Conservation (phyloP, 805 yeast genomes). For the Kluyveromyces aestuarii region DNA sequence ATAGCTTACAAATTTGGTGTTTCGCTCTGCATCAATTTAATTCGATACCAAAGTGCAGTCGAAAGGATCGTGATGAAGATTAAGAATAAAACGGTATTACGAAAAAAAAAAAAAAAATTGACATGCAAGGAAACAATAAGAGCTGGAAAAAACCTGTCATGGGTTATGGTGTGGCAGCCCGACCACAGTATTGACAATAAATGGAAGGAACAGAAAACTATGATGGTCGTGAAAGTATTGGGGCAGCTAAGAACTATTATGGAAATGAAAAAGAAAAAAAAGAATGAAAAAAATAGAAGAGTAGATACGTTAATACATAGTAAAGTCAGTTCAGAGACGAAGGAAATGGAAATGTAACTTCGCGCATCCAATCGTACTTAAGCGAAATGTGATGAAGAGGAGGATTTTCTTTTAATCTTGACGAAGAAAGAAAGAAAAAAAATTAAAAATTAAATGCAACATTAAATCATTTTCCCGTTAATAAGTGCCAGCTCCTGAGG, state of each 20-base stretch:
- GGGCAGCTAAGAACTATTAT: neutral
- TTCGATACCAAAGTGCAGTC: conserved; percentile 2
- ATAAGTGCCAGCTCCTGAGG: conserved; percentile 20
- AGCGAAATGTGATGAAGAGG: neutral
- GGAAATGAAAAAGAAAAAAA: neutral
- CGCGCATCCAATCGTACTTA: neutral
- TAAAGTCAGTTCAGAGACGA: no score
- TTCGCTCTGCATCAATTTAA: neutral
- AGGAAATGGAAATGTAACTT: no score
- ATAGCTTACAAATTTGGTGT: neutral
- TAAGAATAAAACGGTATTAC: neutral
- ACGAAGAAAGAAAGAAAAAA: neutral
- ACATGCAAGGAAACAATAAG: no score
- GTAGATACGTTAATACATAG: neutral
- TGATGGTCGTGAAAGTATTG: no score
- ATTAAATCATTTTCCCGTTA: conserved; percentile 6
- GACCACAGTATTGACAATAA: no score
- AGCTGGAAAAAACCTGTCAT: no score
- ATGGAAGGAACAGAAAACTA: no score
- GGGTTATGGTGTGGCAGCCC: no score
- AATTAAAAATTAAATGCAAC: neutral
- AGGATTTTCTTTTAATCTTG: neutral
- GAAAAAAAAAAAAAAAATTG: neutral
- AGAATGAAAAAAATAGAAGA: neutral
- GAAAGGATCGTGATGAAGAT: neutral